Conservation (phyloP, 1,139 yeast species). For the Hanseniaspora gamundiae region DNA sequence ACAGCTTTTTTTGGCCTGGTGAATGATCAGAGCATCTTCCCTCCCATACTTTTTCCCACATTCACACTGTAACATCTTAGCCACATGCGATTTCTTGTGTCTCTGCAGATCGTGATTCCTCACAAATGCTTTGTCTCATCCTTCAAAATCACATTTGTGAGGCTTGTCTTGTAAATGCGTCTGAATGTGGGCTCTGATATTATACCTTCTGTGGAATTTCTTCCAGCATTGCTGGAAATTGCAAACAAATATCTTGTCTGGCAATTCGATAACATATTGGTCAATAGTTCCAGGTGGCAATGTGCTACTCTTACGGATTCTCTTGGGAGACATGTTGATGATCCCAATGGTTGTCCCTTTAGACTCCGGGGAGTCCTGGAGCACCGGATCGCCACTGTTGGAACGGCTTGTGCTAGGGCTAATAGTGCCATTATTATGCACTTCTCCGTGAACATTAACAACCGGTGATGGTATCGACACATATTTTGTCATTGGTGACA, state of each 20-base stretch:
- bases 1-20: conserved; percentile 68
- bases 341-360: conserved; percentile 2
- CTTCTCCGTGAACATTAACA: background rate
- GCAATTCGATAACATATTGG: conserved; percentile 53
- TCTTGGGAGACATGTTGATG: conserved; percentile 20
- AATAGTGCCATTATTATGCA: background rate
- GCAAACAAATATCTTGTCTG: conserved; percentile 56
- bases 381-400: background rate
- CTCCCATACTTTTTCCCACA: conserved; percentile 91
- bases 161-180: conserved; percentile 95
- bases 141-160: conserved; percentile 47
- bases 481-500: background rate
- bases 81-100: conserved; percentile 80
- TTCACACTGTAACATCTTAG: conserved; percentile 62
- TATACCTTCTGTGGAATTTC: conserved; percentile 76
- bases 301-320: conserved; percentile 41
- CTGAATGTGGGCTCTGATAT: conserved; percentile 93
- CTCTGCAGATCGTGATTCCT: conserved; percentile 89
- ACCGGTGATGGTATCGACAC: background rate
- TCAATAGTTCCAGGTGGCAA: conserved; percentile 88
- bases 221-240: conserved; percentile 72
- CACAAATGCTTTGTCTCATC: conserved; percentile 59
- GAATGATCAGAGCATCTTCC: conserved; percentile 79
- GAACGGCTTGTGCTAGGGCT: background rate
- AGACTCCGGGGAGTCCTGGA: background rate